Evolutionary conservation across 148 eudicot genomes (phyloP).

Genomic region (Arctostaphylos glauca): DNA sequence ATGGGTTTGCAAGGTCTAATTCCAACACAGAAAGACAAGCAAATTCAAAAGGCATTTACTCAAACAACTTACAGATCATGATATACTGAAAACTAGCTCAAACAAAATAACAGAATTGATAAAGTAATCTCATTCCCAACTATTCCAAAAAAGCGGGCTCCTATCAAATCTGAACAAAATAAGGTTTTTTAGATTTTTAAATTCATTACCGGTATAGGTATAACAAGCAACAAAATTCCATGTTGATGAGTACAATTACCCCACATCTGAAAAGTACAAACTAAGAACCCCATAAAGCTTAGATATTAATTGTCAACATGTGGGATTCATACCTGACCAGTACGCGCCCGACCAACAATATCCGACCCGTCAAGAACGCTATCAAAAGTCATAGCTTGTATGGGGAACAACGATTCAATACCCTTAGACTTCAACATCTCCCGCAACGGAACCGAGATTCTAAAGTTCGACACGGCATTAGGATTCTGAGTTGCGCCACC

Average conservation of each 20-base stretch:
- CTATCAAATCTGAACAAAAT: too few relatives aligned
- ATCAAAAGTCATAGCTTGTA: constrained; percentile 86
- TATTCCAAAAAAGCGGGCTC: neutral
- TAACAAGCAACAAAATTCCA: neutral
- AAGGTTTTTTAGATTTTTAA: too few relatives aligned
- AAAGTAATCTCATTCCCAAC: neutral
- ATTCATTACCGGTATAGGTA: too few relatives aligned
- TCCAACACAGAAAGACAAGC: neutral
- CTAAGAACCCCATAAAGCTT: neutral
- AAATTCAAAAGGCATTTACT: neutral
- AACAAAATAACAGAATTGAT: neutral
- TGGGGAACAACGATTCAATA: constrained; percentile 75
- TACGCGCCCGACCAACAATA: constrained; percentile 85
- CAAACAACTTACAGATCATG: neutral
- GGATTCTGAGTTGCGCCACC: constrained; percentile 32
- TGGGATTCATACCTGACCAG: constrained; percentile 67
- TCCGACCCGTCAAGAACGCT: constrained; percentile 66
- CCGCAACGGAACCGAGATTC: constrained; percentile 66
- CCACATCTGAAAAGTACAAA: neutral
- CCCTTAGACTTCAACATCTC: constrained; percentile 61
- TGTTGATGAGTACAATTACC: neutral
- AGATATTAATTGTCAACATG: neutral
- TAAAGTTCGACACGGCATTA: constrained; percentile 59
- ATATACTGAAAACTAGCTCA: neutral
- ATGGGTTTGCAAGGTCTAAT: neutral